Evolutionary conservation across 305 asterid species (phyloP).

Genomic region (Salvia sclarea): DNA sequence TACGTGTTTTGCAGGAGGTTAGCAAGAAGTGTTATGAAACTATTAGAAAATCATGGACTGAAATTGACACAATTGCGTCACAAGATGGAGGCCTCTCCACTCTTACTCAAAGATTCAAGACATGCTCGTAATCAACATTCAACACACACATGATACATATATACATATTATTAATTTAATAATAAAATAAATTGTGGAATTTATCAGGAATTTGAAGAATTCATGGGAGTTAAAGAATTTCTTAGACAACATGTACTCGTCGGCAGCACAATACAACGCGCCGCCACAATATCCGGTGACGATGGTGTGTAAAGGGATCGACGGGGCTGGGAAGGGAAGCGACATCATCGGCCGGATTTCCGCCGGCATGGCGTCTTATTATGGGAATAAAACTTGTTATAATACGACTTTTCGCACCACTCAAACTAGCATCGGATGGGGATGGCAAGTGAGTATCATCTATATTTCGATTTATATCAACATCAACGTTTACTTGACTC

Average conservation of each 20-base stretch:
- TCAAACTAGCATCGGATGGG: conserved; percentile 54
- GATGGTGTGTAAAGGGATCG: conserved; percentile 53
- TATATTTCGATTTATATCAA: not conserved
- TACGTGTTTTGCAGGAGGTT: conserved; percentile 60
- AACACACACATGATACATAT: not conserved
- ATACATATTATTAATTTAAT: not conserved
- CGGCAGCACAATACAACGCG: conserved; percentile 56
- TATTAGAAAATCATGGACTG: conserved; percentile 64
- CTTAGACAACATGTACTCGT: conserved; percentile 37
- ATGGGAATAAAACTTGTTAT: conserved; percentile 43
- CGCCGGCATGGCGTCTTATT: conserved; percentile 50
- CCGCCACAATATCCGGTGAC: conserved; percentile 65
- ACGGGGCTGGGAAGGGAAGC: conserved; percentile 37
- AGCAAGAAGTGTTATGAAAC: conserved; percentile 53
- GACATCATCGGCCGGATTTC: conserved; percentile 46
- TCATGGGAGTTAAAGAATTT: conserved; percentile 46
- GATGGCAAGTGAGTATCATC: conserved; percentile 61
- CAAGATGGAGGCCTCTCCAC: conserved; percentile 51
- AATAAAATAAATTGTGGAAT: not conserved
- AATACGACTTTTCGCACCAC: conserved; percentile 21
- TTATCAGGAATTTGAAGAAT: conserved; percentile 40
- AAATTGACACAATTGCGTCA: conserved; percentile 61
- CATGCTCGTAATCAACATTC: conserved; percentile 59
- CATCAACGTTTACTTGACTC: too few species aligned
- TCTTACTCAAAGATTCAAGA: conserved; percentile 56